Percentiles rank a stretch among this genome's conserved stretches.
phyloP scores from a whole-genome alignment of 2,329 filamentous ascomycete genomes.

The Endoconidiophora polonica region DNA sequence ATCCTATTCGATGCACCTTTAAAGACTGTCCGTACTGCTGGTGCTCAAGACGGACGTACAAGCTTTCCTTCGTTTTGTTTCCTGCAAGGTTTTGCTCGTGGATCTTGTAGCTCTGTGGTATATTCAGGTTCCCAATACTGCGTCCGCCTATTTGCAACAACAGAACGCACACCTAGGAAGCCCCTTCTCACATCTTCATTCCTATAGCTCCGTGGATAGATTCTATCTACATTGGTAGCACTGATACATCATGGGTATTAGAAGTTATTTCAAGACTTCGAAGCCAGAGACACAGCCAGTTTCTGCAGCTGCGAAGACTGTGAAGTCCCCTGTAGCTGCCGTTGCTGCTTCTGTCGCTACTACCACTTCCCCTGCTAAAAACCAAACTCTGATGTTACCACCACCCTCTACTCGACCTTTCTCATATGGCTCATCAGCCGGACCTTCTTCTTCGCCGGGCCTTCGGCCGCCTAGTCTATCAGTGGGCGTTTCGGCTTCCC shows the following conservation, averaged over 20 bases:
- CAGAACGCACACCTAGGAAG: no score
- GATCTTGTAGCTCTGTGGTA: no score
- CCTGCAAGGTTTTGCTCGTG: no score
- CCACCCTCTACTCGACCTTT: neutral
- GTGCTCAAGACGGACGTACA: no score
- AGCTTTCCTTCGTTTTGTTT: no score
- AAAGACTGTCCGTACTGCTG: no score
- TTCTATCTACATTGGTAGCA: neutral
- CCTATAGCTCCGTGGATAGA: neutral
- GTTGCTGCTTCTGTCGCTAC: neutral
- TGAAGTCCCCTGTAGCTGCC: neutral
- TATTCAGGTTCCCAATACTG: no score
- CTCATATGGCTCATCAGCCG: neutral
- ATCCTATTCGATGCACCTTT: no score
- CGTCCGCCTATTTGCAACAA: no score
- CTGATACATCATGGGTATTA: conserved; percentile 36
- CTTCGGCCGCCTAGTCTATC: neutral
- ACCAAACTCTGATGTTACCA: no score
- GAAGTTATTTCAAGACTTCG: conserved; percentile 40
- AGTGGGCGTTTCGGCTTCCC: neutral
- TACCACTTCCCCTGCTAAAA: neutral
- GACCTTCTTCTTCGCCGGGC: neutral
- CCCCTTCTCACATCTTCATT: neutral
- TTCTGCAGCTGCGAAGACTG: neutral
- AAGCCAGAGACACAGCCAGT: neutral